Base-by-base conservation (phyloP, 805 yeast genomes). In the Hanseniaspora meyeri region DNA sequence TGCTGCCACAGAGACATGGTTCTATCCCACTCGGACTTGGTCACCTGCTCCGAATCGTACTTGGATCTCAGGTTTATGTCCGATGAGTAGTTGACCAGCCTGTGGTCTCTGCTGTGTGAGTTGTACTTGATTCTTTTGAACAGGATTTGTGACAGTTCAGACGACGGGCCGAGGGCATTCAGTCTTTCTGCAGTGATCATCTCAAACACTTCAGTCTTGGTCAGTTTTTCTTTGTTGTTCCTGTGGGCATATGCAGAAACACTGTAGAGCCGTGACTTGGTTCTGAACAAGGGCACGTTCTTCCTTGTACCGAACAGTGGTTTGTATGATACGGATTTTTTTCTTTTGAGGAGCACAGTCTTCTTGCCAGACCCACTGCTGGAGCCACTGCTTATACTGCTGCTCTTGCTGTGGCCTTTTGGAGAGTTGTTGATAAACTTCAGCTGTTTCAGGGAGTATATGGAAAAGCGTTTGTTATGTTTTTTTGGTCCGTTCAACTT, bases 201-300 rank as follows among this genome's bases (percentile, higher is more conserved):
- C n/a, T 46, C 34, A 27, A 38, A 53, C 5, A 46, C 16, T 36
- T 46, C 47, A 1, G 20, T 24, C 8, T 47, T 37, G 7, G 39
- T 16, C 10, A 38, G 10, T 11, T 45, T 45, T 10, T 46, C 38
- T 14, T 46, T 29, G 16, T 37, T 36, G 14, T 29, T 29, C 7
- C 20, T 39, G 12, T 53, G 49, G 2, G 57, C 43, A 31, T 20
- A 31, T 16, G 40, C 20, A 3, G 43, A 36, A 2, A 46, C 27
- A 10, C 20, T 38, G 14, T 19, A 38, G 5, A 53, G 17, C 7
- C 40, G 46, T 14, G 45, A 46, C 46, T 39, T 53, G 17, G 29
- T 46, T n/a, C 32, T 45, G 34, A 53, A 53, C 19, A 53, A 20
- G 7, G 57, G 57, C 4, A 53, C 31, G 40, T 53, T 53, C 34